Evolutionary conservation across 345 rosid species (phyloP), one percentile per base, ranked within the genome.

Genomic region (Pugionium cornutum): DNA sequence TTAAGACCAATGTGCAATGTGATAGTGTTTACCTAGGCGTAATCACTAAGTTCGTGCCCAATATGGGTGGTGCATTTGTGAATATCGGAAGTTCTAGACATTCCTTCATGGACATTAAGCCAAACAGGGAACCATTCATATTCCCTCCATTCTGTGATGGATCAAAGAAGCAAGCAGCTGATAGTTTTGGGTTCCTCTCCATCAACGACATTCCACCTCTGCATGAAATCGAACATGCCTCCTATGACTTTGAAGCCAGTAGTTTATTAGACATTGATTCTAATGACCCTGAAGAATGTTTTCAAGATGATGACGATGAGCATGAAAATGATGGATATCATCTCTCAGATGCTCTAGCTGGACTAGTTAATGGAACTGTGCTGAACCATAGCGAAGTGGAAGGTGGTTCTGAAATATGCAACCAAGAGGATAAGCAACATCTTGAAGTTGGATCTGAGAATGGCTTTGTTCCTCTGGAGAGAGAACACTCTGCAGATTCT

Each of bases 31-130:
- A 92, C 75, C 75, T 92, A 51, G 97, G 98, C 10, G 84, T 88
- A 46, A 80, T 92, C 51, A 75, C 87, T 47, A 89, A 88, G 78
- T 85, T 86, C 75, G 97, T 85, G 48, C 98, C 98, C 9, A 84
- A 86, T 70, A 89, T 92, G 98, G 96, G 96, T 43, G 98, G 98
- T 75, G 98, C 98, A 52, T 89, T 92, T 89, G 96, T 92, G 62
- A 88, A 88, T 64, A 88, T 92, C 53, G 96, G 96, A 64, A 84
- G 78, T 78, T 68, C 86, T 51, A 86, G 94, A 71, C 86, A 86
- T 76, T 86, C 92, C 62, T 86, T 92, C 66, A 85, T 92, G 97
- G 96, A 85, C 76, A 86, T 92, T 68, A 86, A 79, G 77, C 75
- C 80, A 66, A 80, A 73, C 59, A 83, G 90, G 78, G 96, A 79